Conservation (phyloP, 768 basidiomycete genomes). For the Sporobolomyces phaffii region DNA sequence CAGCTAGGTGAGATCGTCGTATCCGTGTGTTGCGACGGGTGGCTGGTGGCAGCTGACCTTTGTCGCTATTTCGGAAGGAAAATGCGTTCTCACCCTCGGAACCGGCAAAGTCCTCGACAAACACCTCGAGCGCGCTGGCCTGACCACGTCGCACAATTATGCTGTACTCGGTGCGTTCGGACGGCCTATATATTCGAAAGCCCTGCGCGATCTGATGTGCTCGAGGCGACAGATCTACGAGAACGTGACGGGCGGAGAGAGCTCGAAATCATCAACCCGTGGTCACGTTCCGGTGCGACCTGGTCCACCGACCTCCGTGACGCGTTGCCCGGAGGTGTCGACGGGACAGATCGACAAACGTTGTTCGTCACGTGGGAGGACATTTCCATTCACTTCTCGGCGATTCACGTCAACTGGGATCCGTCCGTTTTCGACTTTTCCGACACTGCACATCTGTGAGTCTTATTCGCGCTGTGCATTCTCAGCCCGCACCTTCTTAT, state of each 20-base stretch:
- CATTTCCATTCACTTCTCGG: slow-evolving; percentile 66
- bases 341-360: background rate
- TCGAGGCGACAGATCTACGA: background rate
- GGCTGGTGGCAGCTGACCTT: background rate
- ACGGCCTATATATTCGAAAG: background rate
- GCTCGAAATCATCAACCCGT: slow-evolving; percentile 33
- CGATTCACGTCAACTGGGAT: slow-evolving; percentile 82
- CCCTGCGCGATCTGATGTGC: background rate
- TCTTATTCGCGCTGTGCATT: background rate
- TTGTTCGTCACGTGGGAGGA: slow-evolving; percentile 64
- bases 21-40: accelerated
- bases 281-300: background rate
- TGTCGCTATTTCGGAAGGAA: slow-evolving; percentile 13
- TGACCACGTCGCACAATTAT: slow-evolving; percentile 31
- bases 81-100: slow-evolving; percentile 31
- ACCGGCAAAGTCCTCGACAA: slow-evolving; percentile 3
- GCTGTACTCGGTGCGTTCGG: slow-evolving; percentile 26
- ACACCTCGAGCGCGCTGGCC: background rate
- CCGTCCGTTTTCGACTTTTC: slow-evolving; percentile 54
- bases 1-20: background rate
- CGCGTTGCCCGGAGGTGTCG: background rate
- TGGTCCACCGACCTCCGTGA: slow-evolving; percentile 12
- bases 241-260: slow-evolving; percentile 1
- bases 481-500: too few relatives aligned
- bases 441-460: slow-evolving; percentile 18